Percentiles rank a stretch among this genome's conserved stretches.
Conservation (phyloP, 345 rosid genomes). For the Clausena lansium region DNA sequence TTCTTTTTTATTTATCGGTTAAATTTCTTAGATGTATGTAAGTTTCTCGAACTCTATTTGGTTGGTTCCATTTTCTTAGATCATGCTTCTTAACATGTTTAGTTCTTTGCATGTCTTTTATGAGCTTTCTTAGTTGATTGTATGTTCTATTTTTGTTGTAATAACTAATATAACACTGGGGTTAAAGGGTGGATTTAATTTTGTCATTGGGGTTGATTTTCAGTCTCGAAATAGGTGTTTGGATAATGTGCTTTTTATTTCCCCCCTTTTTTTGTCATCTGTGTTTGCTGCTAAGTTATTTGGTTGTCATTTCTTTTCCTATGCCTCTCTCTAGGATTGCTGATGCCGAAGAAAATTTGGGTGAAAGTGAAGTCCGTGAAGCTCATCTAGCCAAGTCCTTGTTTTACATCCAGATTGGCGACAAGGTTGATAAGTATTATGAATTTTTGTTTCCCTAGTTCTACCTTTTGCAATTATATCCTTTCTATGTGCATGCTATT, state of each 20-base stretch:
- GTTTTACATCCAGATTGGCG: conserved; percentile 78
- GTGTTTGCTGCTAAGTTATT: neutral
- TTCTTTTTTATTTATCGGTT: neutral
- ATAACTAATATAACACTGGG: neutral
- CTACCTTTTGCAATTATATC: conserved; percentile 3
- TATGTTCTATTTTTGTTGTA: neutral
- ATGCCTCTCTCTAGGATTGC: conserved; percentile 61
- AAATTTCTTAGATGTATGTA: neutral
- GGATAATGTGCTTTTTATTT: neutral
- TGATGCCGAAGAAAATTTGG: conserved; percentile 96
- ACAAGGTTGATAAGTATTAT: conserved; percentile 52
- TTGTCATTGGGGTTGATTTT: neutral
- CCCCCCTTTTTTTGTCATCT: neutral
- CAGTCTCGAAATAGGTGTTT: neutral
- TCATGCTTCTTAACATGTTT: neutral
- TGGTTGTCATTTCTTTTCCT: neutral
- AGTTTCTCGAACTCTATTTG: neutral
- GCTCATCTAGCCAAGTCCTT: conserved; percentile 96
- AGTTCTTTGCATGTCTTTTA: neutral
- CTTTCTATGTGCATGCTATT: conserved; percentile 7
- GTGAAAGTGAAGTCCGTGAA: conserved; percentile 98
- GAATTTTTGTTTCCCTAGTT: conserved; percentile 3
- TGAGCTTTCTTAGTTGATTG: neutral
- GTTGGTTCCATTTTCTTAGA: neutral
- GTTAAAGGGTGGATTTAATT: neutral